Evolutionary conservation across 202 grass and related monocot genomes (phyloP).

Genomic region (Cymbopogon flexuosus): DNA sequence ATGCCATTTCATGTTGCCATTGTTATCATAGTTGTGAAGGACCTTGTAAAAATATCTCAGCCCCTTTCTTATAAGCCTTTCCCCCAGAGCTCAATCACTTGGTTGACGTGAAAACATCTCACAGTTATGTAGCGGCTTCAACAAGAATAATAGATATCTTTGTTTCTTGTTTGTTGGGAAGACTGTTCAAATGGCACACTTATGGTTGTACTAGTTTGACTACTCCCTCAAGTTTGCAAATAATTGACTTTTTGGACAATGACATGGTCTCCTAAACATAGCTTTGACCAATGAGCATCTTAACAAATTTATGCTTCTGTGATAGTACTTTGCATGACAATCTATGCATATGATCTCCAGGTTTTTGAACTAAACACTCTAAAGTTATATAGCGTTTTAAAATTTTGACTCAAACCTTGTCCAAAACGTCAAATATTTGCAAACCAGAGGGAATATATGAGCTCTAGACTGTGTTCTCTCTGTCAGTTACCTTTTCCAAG

Average conservation of each 20-base stretch:
- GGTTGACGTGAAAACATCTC: background rate
- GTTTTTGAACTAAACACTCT: background rate
- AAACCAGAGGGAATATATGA: background rate
- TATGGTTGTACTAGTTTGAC: background rate
- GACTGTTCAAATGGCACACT: background rate
- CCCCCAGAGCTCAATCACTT: background rate
- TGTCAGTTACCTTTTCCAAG: background rate
- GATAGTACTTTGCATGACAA: background rate
- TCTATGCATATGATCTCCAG: background rate
- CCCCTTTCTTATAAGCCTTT: background rate
- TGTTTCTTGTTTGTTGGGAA: background rate
- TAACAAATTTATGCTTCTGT: background rate
- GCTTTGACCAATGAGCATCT: background rate
- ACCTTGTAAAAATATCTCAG: background rate
- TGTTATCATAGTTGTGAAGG: conserved; percentile 3
- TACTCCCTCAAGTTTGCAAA: background rate
- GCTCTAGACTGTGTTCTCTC: background rate
- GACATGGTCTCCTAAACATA: background rate
- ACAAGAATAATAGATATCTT: background rate
- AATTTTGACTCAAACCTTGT: background rate
- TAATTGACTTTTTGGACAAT: background rate
- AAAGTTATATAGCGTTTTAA: background rate
- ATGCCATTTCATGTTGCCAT: background rate
- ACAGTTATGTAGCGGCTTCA: background rate
- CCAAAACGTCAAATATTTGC: background rate